Percentiles rank a stretch among this genome's conserved stretches.
These are phyloP conservation scores for Zasmidium angulare DNA, from an alignment of 2,329 filamentous ascomycete genomes.

Conservation along the genomic window DNA sequence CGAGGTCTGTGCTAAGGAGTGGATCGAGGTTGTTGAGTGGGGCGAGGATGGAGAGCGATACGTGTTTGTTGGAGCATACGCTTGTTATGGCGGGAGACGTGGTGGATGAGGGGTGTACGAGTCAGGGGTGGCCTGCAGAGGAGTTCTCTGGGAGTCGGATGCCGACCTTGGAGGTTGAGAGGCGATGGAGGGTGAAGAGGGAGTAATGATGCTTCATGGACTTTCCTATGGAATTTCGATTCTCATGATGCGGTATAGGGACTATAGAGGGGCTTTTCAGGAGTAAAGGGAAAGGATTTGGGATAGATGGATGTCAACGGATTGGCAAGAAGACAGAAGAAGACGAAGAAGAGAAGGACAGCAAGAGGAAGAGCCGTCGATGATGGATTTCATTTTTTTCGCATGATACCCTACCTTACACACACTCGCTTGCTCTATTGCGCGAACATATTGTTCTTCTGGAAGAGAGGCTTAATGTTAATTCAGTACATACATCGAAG, in stretches of 20 bases:
- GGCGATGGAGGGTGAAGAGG: conserved; percentile 14
- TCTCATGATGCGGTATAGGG: not conserved
- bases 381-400: not conserved
- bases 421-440: not conserved
- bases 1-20: conserved; percentile 53
- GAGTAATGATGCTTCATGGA: not conserved
- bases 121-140: conserved; percentile 58
- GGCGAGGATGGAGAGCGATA: conserved; percentile 54
- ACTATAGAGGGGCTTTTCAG: not conserved
- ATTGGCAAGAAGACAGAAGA: too few relatives aligned
- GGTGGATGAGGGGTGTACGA: conserved; percentile 51
- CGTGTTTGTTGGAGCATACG: conserved; percentile 58
- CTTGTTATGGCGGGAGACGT: conserved; percentile 58
- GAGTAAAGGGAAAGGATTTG: not conserved
- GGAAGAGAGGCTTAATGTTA: not conserved
- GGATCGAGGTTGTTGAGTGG: conserved; percentile 55
- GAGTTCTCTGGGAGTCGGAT: conserved; percentile 37
- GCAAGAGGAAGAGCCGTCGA: not conserved
- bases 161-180: conserved; percentile 26
- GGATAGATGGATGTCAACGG: not conserved
- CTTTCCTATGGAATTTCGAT: not conserved
- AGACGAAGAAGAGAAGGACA: not conserved
- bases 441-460: not conserved
- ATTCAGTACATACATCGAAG: not conserved
- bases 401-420: not conserved